These are phyloP conservation scores for Tricholoma terreum DNA, from an alignment of 768 basidiomycete species.

Conservation along the genomic window DNA sequence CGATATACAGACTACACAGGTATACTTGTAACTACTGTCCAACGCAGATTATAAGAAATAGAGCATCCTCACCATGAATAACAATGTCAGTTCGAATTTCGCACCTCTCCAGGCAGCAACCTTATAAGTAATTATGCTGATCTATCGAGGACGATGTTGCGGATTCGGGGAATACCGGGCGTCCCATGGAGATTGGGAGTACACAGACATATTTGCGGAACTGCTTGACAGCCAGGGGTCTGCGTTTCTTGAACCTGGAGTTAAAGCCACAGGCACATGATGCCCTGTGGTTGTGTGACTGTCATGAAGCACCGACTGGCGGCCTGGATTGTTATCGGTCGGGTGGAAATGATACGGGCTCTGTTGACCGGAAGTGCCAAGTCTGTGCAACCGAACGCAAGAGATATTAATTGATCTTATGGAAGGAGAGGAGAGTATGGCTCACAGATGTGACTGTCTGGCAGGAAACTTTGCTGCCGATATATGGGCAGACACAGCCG, in stretches of 20 bases:
- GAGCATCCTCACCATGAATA: no score
- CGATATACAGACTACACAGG: neutral
- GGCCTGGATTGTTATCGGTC: neutral
- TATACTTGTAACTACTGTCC: neutral
- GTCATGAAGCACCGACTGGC: neutral
- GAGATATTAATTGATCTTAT: neutral
- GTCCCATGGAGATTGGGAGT: neutral
- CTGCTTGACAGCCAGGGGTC: neutral
- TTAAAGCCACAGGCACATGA: neutral
- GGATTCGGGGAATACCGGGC: neutral
- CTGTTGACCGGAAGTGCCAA: neutral
- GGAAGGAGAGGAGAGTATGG: neutral
- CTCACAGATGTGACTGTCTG: constrained; percentile 15
- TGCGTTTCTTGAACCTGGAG: neutral
- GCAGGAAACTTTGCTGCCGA: constrained; percentile 13
- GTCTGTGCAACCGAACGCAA: neutral
- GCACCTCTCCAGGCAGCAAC: neutral
- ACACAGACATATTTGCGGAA: neutral
- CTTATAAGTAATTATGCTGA: neutral
- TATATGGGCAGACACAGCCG: constrained; percentile 52
- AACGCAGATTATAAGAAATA: no score
- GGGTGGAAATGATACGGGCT: neutral
- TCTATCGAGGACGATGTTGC: neutral
- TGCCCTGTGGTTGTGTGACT: neutral
- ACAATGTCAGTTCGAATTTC: neutral